Conservation (phyloP, 1,284 basidiomycete genomes). For the Termitomyces sp. region DNA sequence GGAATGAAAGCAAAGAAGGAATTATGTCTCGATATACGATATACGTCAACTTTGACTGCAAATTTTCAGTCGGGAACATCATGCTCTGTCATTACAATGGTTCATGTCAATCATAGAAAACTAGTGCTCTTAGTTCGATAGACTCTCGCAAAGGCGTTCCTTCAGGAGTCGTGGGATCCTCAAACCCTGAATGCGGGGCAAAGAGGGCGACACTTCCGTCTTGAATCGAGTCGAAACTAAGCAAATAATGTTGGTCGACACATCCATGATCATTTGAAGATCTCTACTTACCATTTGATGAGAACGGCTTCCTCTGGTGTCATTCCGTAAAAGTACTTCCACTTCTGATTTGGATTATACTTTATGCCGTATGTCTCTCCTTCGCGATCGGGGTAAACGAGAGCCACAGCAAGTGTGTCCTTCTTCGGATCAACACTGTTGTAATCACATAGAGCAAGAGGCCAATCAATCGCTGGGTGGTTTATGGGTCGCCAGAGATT, state of each 20-base stretch:
- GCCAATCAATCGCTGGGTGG: conserved; percentile 49
- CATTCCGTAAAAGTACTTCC: conserved; percentile 64
- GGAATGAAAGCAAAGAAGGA: not conserved
- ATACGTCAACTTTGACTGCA: no score
- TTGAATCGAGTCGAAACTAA: conserved; percentile 47
- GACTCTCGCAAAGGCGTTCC: conserved; percentile 49
- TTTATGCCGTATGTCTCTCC: conserved; percentile 56
- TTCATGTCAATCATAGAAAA: conserved; percentile 47
- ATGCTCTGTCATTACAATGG: not conserved
- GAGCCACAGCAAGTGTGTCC: conserved; percentile 46
- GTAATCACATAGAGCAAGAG: conserved; percentile 61
- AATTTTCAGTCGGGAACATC: not conserved
- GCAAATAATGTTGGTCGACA: not conserved
- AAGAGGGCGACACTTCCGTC: conserved; percentile 48
- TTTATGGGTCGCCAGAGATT: conserved; percentile 69
- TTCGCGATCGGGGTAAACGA: conserved; percentile 48
- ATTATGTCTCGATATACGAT: not conserved
- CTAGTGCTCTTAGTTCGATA: conserved; percentile 54
- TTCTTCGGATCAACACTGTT: conserved; percentile 42
- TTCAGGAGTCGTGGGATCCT: conserved; percentile 47
- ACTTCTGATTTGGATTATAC: conserved; percentile 49
- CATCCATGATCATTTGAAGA: not conserved
- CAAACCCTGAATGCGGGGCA: conserved; percentile 58
- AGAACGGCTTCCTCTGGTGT: conserved; percentile 58
- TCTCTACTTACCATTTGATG: conserved; percentile 57